A percentile compares a stretch with the other conserved stretches of the same genome.
phyloP scores from a whole-genome alignment of 2,329 filamentous ascomycete species.

The Aspergillus candidus region DNA sequence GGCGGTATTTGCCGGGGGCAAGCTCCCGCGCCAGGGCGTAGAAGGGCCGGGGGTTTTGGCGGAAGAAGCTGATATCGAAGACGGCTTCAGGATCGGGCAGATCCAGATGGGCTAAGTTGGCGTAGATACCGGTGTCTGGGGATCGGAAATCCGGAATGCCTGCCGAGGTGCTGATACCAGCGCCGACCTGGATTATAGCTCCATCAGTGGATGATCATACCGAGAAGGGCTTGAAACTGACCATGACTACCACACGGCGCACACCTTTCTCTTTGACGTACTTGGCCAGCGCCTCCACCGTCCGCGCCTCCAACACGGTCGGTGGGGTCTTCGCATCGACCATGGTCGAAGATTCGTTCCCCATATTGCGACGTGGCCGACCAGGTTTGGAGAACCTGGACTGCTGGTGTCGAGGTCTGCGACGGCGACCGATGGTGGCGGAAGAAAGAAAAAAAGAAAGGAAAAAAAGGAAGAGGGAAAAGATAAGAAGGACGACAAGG shows the following conservation, averaged over 20 bases:
- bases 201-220: conserved; percentile 3
- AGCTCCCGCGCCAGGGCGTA: conserved; percentile 88
- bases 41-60: conserved; percentile 76
- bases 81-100: conserved; percentile 87
- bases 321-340: conserved; percentile 61
- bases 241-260: conserved; percentile 73
- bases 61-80: conserved; percentile 89
- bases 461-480: neutral
- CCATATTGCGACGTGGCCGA: conserved; percentile 53
- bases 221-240: conserved; percentile 25
- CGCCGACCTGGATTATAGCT: conserved; percentile 56
- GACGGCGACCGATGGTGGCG: conserved; percentile 19
- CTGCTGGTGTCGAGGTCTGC: conserved; percentile 17
- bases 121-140: conserved; percentile 86
- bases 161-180: conserved; percentile 59
- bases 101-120: conserved; percentile 79
- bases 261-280: conserved; percentile 66
- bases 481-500: neutral
- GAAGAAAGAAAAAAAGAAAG: neutral
- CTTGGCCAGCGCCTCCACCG: conserved; percentile 68
- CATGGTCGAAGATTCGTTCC: conserved; percentile 69
- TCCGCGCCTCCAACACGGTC: conserved; percentile 60
- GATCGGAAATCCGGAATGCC: conserved; percentile 90
- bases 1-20: conserved; percentile 81
- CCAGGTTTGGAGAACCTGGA: conserved; percentile 9